Base-by-base conservation (phyloP, 306 rosid genomes). In the Cicer bijugum region DNA sequence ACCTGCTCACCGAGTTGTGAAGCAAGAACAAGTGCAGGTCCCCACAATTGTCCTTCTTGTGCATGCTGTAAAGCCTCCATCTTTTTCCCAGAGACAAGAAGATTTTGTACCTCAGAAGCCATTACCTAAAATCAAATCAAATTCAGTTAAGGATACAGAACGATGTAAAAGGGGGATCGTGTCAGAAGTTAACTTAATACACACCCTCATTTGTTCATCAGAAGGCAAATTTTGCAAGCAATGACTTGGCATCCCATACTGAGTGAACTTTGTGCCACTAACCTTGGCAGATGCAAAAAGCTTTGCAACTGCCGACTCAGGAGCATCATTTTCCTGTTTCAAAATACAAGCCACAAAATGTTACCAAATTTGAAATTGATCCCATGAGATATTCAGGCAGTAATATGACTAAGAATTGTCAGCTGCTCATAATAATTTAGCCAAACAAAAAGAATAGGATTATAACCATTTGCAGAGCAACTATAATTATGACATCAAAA, bases 1-100 rank as follows among this genome's bases (percentile, higher is more conserved):
- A 94, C 99, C 97, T 94, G 91, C n/a, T 91, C 93, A 12, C 99
- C 99, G 75, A 94, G 96, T 84, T 91, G 96, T 55, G 97, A 89
- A 83, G 99, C 93, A 76, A 94, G 92, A 80, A 91, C 89, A 82
- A 94, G 89, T 2, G 99, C 97, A 46, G 99, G 97, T 52, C 99
- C 99, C 99, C 99, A 94, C 87, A 94, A 77, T 28, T 94, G 97
- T 69, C 97, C 97, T 74, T 85, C 96, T 83, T 89, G 95, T n/a
- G 99, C 99, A 80, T 79, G 84, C 74, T 90, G 91, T 66, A 94
- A 82, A 67, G 97, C 99, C 78, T 94, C 97, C 85, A 61, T 86
- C 88, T 91, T 94, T 86, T 89, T 88, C 35, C 99, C 97, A 76
- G 88, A 86, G 48, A 91, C 92, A 52, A 93, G 89, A 79, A 86